Percentiles rank a stretch among this genome's conserved stretches.
Evolutionary conservation across 148 eudicot species (phyloP).

Genomic region (Rhododendron kiyosumense): DNA sequence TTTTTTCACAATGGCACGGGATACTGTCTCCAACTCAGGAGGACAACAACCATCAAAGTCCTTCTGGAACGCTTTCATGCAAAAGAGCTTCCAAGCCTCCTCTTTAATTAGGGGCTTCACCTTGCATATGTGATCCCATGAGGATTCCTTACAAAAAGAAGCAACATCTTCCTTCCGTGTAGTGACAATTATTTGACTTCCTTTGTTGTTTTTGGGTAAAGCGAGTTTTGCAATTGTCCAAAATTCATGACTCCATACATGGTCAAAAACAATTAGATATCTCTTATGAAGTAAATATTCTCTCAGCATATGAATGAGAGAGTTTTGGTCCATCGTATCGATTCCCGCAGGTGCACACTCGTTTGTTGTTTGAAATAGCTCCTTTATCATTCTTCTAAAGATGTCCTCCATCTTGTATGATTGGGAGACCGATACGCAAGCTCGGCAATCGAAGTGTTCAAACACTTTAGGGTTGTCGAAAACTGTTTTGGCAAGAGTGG

Average conservation of each 20-base stretch:
- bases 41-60: background rate
- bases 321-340: background rate
- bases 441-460: background rate
- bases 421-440: background rate
- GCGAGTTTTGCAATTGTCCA: background rate
- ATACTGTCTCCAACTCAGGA: background rate
- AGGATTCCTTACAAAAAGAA: background rate
- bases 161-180: background rate
- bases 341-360: background rate
- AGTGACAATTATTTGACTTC: background rate
- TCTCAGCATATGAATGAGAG: background rate
- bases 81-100: background rate
- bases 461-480: background rate
- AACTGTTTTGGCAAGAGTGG: slow-evolving; percentile 1
- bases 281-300: background rate
- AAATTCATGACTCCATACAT: background rate
- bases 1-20: background rate
- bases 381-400: background rate
- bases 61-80: background rate
- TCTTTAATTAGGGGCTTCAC: background rate
- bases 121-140: background rate
- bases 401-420: background rate
- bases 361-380: background rate
- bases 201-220: background rate
- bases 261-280: background rate